Conservation (phyloP, 1,284 basidiomycete genomes). For the Farysia itapuensis region DNA sequence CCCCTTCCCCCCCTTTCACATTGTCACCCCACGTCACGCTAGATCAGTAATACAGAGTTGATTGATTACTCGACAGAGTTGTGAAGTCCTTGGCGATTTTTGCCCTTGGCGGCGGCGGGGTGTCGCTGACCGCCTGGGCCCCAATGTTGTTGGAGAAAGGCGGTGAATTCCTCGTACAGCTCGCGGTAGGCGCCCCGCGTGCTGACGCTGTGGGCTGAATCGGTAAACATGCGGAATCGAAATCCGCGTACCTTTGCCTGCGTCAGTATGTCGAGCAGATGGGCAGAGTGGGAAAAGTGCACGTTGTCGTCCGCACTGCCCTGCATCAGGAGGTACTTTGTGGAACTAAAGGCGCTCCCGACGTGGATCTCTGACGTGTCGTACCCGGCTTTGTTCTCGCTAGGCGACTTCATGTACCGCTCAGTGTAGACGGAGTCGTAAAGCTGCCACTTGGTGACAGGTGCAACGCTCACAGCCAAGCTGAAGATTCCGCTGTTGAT, state of each 20-base stretch:
- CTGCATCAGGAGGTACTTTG: constrained; percentile 82
- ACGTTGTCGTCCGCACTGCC: constrained; percentile 64
- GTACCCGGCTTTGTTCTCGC: constrained; percentile 78
- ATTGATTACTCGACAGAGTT: constrained; percentile 20
- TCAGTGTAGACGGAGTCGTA: constrained; percentile 87
- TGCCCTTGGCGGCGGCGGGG: constrained; percentile 1
- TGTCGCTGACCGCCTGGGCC: constrained; percentile 10
- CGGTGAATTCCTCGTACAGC: constrained; percentile 81
- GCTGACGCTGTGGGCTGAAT: constrained; percentile 76
- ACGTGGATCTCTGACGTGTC: constrained; percentile 78
- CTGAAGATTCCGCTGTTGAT: constrained; percentile 80
- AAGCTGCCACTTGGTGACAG: constrained; percentile 61
- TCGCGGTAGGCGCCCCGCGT: constrained; percentile 77
- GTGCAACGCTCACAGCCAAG: constrained; percentile 81
- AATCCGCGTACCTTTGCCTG: constrained; percentile 73
- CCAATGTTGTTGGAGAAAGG: constrained; percentile 85
- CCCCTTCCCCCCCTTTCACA: not conserved
- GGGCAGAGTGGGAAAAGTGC: constrained; percentile 86
- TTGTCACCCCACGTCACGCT: not conserved
- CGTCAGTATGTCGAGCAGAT: constrained; percentile 88
- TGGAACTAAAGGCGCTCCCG: constrained; percentile 72
- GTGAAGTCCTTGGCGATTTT: constrained; percentile 10
- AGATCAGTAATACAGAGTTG: not conserved
- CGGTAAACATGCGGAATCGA: constrained; percentile 92
- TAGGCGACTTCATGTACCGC: constrained; percentile 89